phyloP scores from a whole-genome alignment of 2,329 filamentous ascomycete genomes.

The Verticillium longisporum region DNA sequence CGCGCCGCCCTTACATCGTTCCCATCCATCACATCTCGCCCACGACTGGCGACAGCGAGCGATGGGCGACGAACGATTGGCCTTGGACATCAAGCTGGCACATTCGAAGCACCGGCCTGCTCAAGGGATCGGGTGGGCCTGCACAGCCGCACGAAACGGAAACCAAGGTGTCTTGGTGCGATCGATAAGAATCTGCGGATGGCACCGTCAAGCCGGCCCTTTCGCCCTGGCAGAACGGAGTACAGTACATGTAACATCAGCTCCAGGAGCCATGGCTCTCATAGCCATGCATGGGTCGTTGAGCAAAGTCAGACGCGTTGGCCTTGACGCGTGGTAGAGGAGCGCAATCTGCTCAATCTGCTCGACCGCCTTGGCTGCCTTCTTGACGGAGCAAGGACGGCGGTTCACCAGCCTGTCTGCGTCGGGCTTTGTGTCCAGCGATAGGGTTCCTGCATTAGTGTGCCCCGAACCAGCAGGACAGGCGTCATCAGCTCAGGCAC shows the following conservation, averaged over 20 bases:
- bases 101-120: background rate
- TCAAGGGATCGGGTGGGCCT: background rate
- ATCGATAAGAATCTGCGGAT: background rate
- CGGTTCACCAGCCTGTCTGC: background rate
- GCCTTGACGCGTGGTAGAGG: background rate
- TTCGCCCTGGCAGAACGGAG: no score
- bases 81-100: background rate
- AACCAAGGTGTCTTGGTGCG: background rate
- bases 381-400: background rate
- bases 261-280: no score
- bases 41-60: background rate
- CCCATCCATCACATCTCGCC: background rate
- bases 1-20: background rate
- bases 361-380: background rate
- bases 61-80: background rate
- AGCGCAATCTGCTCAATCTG: background rate
- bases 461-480: background rate
- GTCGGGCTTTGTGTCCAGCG: background rate
- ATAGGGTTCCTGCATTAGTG: conserved; percentile 3
- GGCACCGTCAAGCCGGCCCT: background rate
- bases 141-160: background rate
- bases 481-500: background rate
- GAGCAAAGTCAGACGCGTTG: background rate
- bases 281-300: background rate
- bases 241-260: no score